Conservation (phyloP, 768 basidiomycete species). For the Vishniacozyma victoriae region DNA sequence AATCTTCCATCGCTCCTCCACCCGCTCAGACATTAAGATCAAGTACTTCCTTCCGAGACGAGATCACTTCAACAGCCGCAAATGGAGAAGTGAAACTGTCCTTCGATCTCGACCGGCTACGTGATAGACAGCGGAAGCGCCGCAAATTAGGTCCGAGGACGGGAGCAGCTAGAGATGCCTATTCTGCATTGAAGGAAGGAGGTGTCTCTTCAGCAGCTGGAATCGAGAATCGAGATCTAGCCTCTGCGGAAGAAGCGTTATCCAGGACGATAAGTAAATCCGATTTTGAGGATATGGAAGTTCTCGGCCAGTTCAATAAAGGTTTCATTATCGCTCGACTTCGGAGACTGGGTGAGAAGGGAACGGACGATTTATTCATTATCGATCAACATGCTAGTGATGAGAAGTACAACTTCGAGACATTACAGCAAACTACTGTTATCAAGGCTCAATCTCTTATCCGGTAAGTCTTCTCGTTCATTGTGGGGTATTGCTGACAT, state of each 20-base stretch:
- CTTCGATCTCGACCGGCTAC: constrained; percentile 48
- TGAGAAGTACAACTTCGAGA: constrained; percentile 98
- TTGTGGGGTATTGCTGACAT: neutral
- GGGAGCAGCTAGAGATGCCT: constrained; percentile 30
- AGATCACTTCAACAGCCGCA: constrained; percentile 16
- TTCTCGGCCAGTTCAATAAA: constrained; percentile 90
- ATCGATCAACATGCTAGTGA: constrained; percentile 96
- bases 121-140: constrained; percentile 9
- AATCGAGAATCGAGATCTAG: constrained; percentile 50
- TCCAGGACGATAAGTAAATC: constrained; percentile 76
- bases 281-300: constrained; percentile 76
- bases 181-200: constrained; percentile 25
- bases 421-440: constrained; percentile 77
- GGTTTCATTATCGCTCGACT: constrained; percentile 86
- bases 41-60: constrained; percentile 19
- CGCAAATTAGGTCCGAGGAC: constrained; percentile 3
- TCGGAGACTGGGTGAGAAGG: constrained; percentile 39
- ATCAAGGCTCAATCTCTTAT: constrained; percentile 82
- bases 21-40: no score
- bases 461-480: constrained; percentile 53
- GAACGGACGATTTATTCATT: constrained; percentile 88
- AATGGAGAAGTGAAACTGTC: constrained; percentile 40
- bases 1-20: no score
- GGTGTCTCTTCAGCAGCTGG: constrained; percentile 34
- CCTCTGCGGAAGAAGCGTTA: constrained; percentile 60